Evolutionary conservation across 2,329 filamentous ascomycete genomes (phyloP).

Genomic region (Ophidiomyces ophidiicola): DNA sequence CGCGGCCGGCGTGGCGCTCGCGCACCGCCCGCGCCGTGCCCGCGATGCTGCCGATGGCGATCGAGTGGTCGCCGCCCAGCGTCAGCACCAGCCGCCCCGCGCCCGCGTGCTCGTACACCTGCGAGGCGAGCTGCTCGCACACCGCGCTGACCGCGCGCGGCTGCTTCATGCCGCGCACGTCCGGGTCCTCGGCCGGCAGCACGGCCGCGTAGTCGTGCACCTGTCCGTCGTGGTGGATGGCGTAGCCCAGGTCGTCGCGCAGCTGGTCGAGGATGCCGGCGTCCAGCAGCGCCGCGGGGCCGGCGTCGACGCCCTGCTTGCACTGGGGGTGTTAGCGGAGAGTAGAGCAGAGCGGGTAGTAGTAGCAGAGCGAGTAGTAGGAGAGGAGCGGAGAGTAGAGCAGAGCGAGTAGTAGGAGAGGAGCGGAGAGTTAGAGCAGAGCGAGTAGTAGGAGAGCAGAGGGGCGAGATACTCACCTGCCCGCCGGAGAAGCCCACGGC

Average conservation of each 20-base stretch:
- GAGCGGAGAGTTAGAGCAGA: not conserved
- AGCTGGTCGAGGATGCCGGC: constrained; percentile 76
- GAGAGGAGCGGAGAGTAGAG: not conserved
- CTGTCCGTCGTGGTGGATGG: constrained; percentile 66
- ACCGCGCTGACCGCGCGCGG: constrained; percentile 75
- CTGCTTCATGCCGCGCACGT: constrained; percentile 88
- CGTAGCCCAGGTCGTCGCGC: constrained; percentile 74
- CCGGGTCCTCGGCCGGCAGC: constrained; percentile 53
- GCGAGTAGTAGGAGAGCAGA: not conserved
- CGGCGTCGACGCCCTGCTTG: constrained; percentile 85
- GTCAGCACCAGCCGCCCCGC: constrained; percentile 81
- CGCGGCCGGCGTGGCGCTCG: constrained; percentile 63
- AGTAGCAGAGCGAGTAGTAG: not conserved
- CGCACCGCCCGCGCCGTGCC: constrained; percentile 76
- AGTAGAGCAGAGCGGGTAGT: constrained; percentile 1
- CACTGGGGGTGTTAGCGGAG: constrained; percentile 41
- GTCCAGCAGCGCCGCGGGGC: constrained; percentile 76
- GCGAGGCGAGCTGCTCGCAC: constrained; percentile 62
- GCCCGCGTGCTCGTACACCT: constrained; percentile 77
- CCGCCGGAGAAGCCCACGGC: constrained; percentile 94
- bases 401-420: constrained; percentile 9
- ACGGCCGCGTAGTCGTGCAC: constrained; percentile 74
- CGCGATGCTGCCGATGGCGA: constrained; percentile 85
- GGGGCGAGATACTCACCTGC: constrained; percentile 50
- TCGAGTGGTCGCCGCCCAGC: constrained; percentile 88